phyloP scores from a whole-genome alignment of 257 asterid species.

The Fraxinus excelsior region DNA sequence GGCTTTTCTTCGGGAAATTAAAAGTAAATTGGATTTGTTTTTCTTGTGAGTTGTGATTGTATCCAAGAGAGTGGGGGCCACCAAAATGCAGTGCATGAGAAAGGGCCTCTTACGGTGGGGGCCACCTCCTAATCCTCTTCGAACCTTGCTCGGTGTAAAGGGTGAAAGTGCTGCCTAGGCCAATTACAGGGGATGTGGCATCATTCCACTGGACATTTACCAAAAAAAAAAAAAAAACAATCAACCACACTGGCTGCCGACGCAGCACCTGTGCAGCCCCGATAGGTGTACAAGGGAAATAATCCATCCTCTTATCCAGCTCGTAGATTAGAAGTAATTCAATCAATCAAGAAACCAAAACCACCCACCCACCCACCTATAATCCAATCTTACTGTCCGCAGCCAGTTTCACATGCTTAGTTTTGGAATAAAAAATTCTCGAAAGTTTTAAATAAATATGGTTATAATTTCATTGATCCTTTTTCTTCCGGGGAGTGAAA shows the following conservation, averaged over 20 bases:
- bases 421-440: too few species aligned
- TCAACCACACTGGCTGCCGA: too few species aligned
- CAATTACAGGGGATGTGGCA: too few species aligned
- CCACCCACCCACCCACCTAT: slow-evolving; percentile 39
- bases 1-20: slow-evolving; percentile 34
- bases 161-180: too few species aligned
- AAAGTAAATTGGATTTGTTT: slow-evolving; percentile 1
- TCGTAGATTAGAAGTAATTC: slow-evolving; percentile 22
- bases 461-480: too few species aligned
- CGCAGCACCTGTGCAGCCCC: too few species aligned
- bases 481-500: too few species aligned
- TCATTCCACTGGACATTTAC: too few species aligned
- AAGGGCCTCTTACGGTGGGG: slow-evolving; percentile 7
- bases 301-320: slow-evolving; percentile 23
- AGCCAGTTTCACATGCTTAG: slow-evolving; percentile 32
- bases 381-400: slow-evolving; percentile 29
- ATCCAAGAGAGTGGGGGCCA: neutral
- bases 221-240: too few species aligned
- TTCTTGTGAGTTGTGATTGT: slow-evolving; percentile 23
- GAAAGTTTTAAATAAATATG: too few species aligned
- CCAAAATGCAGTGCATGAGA: slow-evolving; percentile 35
- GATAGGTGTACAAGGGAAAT: neutral
- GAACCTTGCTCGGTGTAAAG: too few species aligned
- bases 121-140: slow-evolving; percentile 28
- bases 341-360: slow-evolving; percentile 16